A percentile compares a stretch with the other conserved stretches of the same genome.
Evolutionary conservation across 2,329 filamentous ascomycete genomes (phyloP).

Genomic region (Corniculantispora saksenae): DNA sequence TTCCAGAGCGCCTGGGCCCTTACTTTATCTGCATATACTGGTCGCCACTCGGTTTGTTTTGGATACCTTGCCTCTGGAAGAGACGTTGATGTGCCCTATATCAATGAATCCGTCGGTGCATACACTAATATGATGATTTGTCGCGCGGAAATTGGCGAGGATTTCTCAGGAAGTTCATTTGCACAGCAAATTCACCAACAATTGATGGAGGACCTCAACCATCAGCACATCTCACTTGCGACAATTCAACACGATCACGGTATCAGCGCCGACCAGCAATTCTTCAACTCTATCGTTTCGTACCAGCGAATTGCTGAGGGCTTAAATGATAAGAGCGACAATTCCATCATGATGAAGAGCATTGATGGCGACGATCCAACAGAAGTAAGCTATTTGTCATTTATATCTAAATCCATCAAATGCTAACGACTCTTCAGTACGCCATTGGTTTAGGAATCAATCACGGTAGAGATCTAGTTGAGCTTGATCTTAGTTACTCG

Average conservation of each 20-base stretch:
- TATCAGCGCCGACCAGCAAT: not conserved
- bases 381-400: not conserved
- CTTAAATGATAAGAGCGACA: no score
- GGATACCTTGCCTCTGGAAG: conserved; percentile 3
- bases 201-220: not conserved
- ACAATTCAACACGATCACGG: conserved; percentile 4
- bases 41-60: not conserved
- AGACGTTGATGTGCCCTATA: not conserved
- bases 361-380: conserved; percentile 1
- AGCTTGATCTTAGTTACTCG: not conserved
- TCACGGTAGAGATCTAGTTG: not conserved
- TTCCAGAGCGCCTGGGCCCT: not conserved
- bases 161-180: not conserved
- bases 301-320: not conserved
- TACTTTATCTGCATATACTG: not conserved
- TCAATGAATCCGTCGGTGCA: not conserved
- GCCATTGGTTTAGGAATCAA: not conserved
- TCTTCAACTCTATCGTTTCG: conserved; percentile 1
- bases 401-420: no score
- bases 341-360: not conserved
- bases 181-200: not conserved
- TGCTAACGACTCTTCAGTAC: not conserved
- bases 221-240: conserved; percentile 9
- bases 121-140: conserved; percentile 5
- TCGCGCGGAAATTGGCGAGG: not conserved